phyloP scores from a whole-genome alignment of 78 protist species.

The Dictyostelium citrinum region DNA sequence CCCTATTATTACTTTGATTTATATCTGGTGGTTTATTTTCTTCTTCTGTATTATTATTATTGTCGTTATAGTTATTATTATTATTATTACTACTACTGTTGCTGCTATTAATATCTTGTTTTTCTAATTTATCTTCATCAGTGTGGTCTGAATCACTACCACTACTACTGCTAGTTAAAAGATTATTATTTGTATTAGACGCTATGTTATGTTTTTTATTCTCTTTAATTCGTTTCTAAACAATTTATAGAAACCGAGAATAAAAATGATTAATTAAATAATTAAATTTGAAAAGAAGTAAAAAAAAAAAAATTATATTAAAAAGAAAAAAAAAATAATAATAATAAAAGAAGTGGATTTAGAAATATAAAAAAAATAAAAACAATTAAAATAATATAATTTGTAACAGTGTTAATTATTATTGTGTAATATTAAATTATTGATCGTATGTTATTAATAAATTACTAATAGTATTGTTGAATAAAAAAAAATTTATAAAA shows the following conservation, averaged over 20 bases:
- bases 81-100: neutral
- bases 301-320: neutral
- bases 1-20: neutral
- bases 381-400: too few species aligned
- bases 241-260: constrained; percentile 9
- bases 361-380: too few species aligned
- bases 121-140: neutral
- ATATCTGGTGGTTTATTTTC: neutral
- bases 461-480: too few species aligned
- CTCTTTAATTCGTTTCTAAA: constrained; percentile 17
- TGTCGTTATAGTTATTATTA: neutral
- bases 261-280: constrained; percentile 10
- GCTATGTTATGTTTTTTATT: constrained; percentile 19
- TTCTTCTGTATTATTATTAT: neutral
- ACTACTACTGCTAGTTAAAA: neutral
- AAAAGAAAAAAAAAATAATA: neutral
- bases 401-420: too few species aligned
- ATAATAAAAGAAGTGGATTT: neutral
- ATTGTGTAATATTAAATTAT: too few species aligned
- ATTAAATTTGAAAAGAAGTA: neutral
- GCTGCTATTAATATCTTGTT: neutral
- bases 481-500: too few species aligned
- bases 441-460: too few species aligned
- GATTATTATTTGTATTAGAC: neutral
- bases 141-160: neutral